Conservation (phyloP, 116 monocot species). For the Dioscorea cayenensis region DNA sequence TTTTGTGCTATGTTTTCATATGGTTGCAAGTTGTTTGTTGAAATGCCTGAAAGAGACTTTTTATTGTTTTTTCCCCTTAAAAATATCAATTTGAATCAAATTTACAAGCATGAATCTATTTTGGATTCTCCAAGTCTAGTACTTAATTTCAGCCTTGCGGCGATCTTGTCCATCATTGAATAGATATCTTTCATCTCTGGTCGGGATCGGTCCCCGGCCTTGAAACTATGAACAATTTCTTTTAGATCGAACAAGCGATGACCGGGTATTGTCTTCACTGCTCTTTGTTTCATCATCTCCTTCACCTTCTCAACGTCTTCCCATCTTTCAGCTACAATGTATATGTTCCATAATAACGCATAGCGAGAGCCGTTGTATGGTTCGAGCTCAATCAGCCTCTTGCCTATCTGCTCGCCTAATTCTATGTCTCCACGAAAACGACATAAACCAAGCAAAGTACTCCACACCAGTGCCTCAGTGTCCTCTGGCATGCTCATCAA, state of each 20-base stretch:
- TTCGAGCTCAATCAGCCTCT: constrained; percentile 44
- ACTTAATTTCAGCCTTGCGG: background rate
- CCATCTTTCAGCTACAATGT: constrained; percentile 35
- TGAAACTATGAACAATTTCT: constrained; percentile 42
- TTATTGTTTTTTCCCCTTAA: too few species aligned
- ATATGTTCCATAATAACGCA: constrained; percentile 37
- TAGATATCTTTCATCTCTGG: background rate
- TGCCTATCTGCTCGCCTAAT: constrained; percentile 38
- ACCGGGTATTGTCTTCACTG: constrained; percentile 22
- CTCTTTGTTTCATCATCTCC: constrained; percentile 28
- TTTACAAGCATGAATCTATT: too few species aligned
- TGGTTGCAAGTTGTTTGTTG: too few species aligned
- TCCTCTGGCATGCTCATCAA: constrained; percentile 30
- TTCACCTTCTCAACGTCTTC: constrained; percentile 41
- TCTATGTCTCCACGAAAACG: constrained; percentile 34
- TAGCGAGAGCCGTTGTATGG: constrained; percentile 30
- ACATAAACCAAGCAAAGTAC: constrained; percentile 38
- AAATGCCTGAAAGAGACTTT: too few species aligned
- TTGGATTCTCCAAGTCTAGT: background rate
- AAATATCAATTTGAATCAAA: too few species aligned
- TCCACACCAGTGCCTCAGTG: constrained; percentile 23
- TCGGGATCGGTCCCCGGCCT: constrained; percentile 5
- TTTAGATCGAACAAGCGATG: constrained; percentile 40
- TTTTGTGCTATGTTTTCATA: too few species aligned
- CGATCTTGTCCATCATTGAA: background rate